Conservation (phyloP, 108 stramenopile species). For the Nannochloropsis salina region DNA sequence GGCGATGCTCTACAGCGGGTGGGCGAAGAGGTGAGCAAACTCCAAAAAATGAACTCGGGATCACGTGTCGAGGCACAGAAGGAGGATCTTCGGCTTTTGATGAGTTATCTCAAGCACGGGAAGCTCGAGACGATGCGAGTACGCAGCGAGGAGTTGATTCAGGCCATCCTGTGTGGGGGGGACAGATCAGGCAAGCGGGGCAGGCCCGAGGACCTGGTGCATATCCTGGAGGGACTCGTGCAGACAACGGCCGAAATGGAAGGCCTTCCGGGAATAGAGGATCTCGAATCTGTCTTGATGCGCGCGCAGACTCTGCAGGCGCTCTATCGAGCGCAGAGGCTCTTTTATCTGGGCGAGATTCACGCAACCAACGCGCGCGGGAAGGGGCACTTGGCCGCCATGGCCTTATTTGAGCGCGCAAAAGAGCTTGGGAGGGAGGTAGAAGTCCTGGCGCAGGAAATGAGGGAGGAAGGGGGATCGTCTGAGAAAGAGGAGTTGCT, state of each 20-base stretch:
- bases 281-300: neutral
- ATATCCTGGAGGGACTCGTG: neutral
- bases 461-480: neutral
- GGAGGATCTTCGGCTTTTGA: neutral
- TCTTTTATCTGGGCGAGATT: neutral
- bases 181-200: neutral
- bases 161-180: neutral
- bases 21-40: neutral
- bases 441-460: neutral
- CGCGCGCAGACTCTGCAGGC: neutral
- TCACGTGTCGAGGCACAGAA: neutral
- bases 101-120: neutral
- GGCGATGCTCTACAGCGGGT: neutral
- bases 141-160: neutral
- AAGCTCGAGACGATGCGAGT: neutral
- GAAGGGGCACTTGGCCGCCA: neutral
- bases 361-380: neutral
- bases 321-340: neutral
- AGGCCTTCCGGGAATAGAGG: neutral
- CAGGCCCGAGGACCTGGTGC: conserved; percentile 2
- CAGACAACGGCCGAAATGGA: neutral
- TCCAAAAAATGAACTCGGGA: neutral
- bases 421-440: neutral
- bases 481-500: neutral
- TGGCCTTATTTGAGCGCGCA: neutral